phyloP scores from a whole-genome alignment of 306 rosid genomes.

The Dalbergia cultrata region DNA sequence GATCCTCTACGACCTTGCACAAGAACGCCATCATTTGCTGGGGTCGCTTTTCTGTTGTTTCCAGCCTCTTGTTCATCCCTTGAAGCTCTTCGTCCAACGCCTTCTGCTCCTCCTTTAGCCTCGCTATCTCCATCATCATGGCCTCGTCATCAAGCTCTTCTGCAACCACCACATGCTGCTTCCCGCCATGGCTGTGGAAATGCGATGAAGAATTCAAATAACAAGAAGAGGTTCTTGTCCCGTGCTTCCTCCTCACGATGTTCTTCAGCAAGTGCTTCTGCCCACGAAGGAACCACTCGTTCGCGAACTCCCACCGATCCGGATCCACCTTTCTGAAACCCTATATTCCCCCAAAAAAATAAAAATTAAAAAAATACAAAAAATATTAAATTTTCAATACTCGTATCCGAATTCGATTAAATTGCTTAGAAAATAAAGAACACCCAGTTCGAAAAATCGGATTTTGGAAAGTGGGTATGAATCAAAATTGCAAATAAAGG shows the following conservation, averaged over 20 bases:
- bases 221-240: not conserved
- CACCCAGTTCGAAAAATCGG: not conserved
- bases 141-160: constrained; percentile 67
- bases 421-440: not conserved
- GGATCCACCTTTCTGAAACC: constrained; percentile 95
- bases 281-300: constrained; percentile 87
- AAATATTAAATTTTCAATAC: not conserved
- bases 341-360: constrained; percentile 40
- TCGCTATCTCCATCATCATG: constrained; percentile 69
- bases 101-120: constrained; percentile 77
- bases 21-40: constrained; percentile 91
- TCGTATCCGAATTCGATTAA: not conserved
- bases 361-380: not conserved
- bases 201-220: not conserved
- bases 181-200: constrained; percentile 15
- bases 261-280: constrained; percentile 77
- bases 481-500: not conserved
- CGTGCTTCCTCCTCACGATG: constrained; percentile 66
- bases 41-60: constrained; percentile 78
- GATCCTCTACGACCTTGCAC: constrained; percentile 73
- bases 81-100: constrained; percentile 67
- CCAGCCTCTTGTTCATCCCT: constrained; percentile 78
- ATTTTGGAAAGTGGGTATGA: not conserved
- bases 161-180: constrained; percentile 1
- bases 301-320: constrained; percentile 95